Conservation (phyloP, 2,329 filamentous ascomycete genomes). For the Hymenoscyphus occultus region DNA sequence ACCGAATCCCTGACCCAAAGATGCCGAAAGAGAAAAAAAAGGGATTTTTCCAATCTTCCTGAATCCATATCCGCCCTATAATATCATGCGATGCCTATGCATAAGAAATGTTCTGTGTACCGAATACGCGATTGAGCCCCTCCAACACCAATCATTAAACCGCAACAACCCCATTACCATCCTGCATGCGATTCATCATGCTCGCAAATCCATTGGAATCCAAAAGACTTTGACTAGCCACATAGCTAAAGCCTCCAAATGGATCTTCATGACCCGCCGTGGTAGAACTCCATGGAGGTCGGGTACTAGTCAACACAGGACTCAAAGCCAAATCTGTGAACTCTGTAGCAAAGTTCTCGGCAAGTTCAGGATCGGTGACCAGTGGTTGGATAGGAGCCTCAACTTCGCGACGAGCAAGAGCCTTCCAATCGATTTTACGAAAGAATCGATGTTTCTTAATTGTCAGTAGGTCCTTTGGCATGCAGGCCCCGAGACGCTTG, state of each 20-base stretch:
- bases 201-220: conserved; percentile 30
- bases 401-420: conserved; percentile 75
- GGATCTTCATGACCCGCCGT: conserved; percentile 29
- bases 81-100: background rate
- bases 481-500: conserved; percentile 84
- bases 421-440: conserved; percentile 92
- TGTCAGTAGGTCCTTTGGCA: conserved; percentile 79
- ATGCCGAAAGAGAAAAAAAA: background rate
- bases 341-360: conserved; percentile 93
- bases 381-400: conserved; percentile 88
- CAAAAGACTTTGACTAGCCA: conserved; percentile 36
- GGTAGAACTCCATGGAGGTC: conserved; percentile 28
- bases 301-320: conserved; percentile 53
- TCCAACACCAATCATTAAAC: background rate
- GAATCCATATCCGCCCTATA: background rate
- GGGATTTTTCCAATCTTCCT: background rate
- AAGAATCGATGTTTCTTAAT: conserved; percentile 97
- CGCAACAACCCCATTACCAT: background rate
- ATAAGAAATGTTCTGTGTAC: background rate
- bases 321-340: conserved; percentile 86
- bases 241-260: conserved; percentile 38
- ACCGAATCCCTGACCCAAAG: background rate
- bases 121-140: background rate
- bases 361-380: conserved; percentile 91
- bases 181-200: conserved; percentile 7